Conservation (phyloP, 371 early-diverging fungal species). For the Choanephora cucurbitarum region DNA sequence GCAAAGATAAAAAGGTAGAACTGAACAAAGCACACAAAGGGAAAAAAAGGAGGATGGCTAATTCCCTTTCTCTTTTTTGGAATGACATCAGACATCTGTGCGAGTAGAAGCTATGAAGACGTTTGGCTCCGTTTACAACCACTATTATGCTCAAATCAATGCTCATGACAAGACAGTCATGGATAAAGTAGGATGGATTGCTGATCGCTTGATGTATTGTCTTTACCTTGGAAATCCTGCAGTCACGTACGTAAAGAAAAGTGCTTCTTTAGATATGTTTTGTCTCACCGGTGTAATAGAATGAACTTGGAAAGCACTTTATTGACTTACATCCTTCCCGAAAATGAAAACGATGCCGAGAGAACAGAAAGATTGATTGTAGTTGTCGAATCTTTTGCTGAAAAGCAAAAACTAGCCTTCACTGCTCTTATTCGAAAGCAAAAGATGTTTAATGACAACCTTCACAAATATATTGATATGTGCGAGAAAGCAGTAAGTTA, state of each 20-base stretch:
- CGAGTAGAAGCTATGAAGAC: slow-evolving; percentile 77
- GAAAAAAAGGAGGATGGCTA: too few relatives aligned
- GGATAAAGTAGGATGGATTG: slow-evolving; percentile 81
- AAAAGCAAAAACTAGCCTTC: slow-evolving; percentile 58
- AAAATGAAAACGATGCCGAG: slow-evolving; percentile 49
- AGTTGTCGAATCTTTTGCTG: slow-evolving; percentile 50
- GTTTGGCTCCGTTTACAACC: slow-evolving; percentile 70
- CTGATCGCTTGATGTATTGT: slow-evolving; percentile 70
- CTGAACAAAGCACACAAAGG: too few relatives aligned
- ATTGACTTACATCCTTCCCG: slow-evolving; percentile 34
- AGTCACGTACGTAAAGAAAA: slow-evolving; percentile 52
- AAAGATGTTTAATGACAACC: slow-evolving; percentile 47
- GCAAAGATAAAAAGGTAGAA: slow-evolving; percentile 84
- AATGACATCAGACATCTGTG: slow-evolving; percentile 61
- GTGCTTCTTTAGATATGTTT: background rate
- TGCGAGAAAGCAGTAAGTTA: slow-evolving; percentile 39
- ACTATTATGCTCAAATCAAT: slow-evolving; percentile 71
- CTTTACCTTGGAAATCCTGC: slow-evolving; percentile 83
- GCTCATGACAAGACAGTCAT: slow-evolving; percentile 28
- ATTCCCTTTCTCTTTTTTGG: slow-evolving; percentile 1
- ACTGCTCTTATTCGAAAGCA: slow-evolving; percentile 55
- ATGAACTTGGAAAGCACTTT: slow-evolving; percentile 46
- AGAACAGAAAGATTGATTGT: slow-evolving; percentile 62
- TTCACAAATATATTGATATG: slow-evolving; percentile 46
- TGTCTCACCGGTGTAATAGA: slow-evolving; percentile 26